Base-by-base conservation (phyloP, 306 rosid species). In the Vicia faba region DNA sequence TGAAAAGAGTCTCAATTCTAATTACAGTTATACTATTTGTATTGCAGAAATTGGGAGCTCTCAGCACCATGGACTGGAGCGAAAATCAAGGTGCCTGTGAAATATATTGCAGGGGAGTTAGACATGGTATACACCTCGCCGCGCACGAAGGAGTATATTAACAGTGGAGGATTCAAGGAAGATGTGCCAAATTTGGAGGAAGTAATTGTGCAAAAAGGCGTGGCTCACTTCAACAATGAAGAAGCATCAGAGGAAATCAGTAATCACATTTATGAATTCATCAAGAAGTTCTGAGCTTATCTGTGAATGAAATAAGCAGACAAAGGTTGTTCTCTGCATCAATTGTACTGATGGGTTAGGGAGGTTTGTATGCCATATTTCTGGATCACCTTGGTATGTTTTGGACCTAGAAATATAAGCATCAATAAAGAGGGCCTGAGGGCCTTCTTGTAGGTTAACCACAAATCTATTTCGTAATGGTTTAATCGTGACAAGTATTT, bases 11-110 rank as follows among this genome's bases (percentile, higher is more conserved):
- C 8, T 5, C 10, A 14, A 56, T 41, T 41, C 19, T 71, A 31
- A 59, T 16, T 10, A 20, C 20, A 54, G 5, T 11, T 8, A 1
- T 28, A 18, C 31, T 69, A 12, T 6, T 6, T 50, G 15, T 20
- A 14, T 75, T 70, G 64, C 72, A 80, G 84, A 20, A 75, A 75
- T 23, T 80, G 81, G 84, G 84, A 80, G 72, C 75, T 71, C 7
- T 61, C 68, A 5, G 78, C 81, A 45, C 53, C 81, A 9, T 80
- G 81, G 79, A 68, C 0, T 20, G 76, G 79, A 16, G 72, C 9
- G 29, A 14, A 62, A 56, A 65, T 80, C 2, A 31, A 76, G 10
- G 78, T 76, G 16, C 75, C 81, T 0, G 70, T 67, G 1, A 71
- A 67, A 33, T 80, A 4, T 57, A 80, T 80, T 0, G 56, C 66